Evolutionary conservation across 148 eudicot genomes (phyloP).

Genomic region (Linanthus parryae): DNA sequence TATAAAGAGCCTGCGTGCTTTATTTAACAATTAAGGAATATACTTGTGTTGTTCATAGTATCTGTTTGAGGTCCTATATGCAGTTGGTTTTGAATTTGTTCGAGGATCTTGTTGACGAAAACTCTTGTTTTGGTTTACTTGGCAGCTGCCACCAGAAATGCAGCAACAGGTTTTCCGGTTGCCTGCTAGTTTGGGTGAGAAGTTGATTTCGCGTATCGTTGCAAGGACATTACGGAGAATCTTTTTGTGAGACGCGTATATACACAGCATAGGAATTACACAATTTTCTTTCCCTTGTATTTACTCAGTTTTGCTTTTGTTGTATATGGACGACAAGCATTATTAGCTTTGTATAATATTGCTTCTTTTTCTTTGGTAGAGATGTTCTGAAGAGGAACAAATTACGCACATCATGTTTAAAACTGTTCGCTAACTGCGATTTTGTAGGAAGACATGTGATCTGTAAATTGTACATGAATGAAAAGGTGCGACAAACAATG

Average conservation of each 20-base stretch:
- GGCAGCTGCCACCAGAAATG: slow-evolving; percentile 71
- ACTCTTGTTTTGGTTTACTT: neutral
- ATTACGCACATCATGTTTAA: no score
- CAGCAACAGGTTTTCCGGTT: slow-evolving; percentile 52
- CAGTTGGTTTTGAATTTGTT: neutral
- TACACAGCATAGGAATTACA: neutral
- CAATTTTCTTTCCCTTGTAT: no score
- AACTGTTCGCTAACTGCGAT: no score
- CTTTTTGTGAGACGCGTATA: slow-evolving; percentile 30
- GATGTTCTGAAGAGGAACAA: no score
- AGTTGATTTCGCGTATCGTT: slow-evolving; percentile 61
- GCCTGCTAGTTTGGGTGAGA: slow-evolving; percentile 65
- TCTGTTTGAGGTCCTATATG: neutral
- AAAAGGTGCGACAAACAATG: no score
- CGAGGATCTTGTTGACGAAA: neutral
- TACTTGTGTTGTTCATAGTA: neutral
- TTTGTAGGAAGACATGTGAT: no score
- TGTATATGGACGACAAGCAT: no score
- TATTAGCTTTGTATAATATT: no score
- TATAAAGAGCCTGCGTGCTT: no score
- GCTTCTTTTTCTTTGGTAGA: no score
- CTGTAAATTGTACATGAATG: no score
- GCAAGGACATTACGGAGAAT: slow-evolving; percentile 68
- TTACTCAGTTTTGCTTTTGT: neutral
- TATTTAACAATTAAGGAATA: no score